Conservation (phyloP, 1,139 yeast genomes). For the Entelexis paramagnoliae region DNA sequence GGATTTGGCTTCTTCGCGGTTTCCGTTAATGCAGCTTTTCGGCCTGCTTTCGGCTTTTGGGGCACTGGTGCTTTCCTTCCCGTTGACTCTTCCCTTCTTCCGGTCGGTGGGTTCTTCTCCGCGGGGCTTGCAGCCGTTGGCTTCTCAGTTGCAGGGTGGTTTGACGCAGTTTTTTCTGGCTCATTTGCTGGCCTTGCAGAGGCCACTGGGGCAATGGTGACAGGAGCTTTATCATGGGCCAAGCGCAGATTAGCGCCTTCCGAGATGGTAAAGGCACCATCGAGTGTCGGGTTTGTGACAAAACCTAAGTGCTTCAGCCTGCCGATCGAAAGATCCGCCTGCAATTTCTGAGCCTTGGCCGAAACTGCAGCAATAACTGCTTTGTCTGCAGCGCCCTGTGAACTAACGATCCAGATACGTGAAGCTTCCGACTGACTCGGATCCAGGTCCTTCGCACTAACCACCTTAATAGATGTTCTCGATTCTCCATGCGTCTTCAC, state of each 20-base stretch:
- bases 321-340: not conserved
- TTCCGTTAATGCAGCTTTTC: not conserved
- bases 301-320: conserved; percentile 1
- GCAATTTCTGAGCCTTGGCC: not conserved
- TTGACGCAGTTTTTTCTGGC: no score
- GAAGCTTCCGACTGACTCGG: not conserved
- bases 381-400: conserved; percentile 5
- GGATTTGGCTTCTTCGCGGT: not conserved
- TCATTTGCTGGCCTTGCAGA: no score
- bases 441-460: not conserved
- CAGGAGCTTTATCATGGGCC: not conserved
- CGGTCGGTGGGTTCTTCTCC: no score
- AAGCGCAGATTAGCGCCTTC: not conserved
- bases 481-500: not conserved
- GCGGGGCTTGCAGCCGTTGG: no score
- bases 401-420: conserved; percentile 6
- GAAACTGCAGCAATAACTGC: conserved; percentile 3
- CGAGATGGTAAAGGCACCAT: not conserved
- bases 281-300: conserved; percentile 10
- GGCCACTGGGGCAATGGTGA: not conserved
- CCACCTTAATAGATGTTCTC: not conserved
- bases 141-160: no score
- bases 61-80: not conserved
- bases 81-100: not conserved
- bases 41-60: not conserved